Base-by-base conservation (phyloP, 768 basidiomycete species). In the Phlebiopsis flavidoalba region DNA sequence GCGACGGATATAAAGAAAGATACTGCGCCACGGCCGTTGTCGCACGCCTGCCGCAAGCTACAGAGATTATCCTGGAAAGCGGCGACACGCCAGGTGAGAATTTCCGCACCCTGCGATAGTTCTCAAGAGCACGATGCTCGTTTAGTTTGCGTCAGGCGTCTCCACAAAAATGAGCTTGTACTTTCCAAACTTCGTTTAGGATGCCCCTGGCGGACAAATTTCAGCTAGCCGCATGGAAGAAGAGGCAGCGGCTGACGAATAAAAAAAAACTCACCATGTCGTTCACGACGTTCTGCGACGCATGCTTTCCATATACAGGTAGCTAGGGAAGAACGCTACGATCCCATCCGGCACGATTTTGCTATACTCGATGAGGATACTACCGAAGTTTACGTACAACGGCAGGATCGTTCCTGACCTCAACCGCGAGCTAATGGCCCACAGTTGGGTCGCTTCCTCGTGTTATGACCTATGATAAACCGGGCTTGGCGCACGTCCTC, bases 281-380 rank as follows among this genome's bases (percentile, higher is more conserved):
- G 70, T 98, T 98, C 97, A 99, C n/a, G 97, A 97, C 1, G 95
- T 94, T n/a, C 26, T 31, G 26, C 26, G 26, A 11, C 98, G 97
- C 61, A 99, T 99, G 22, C 93, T 95, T 74, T 99, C 97, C 97
- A 99, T 99, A 74, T 99, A 99, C 14, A 99, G 85, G 76, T 99
- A 99, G 75, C 92, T 94, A 19, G 97, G 97, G 75, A 99, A 99
- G 81, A 99, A 99, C 4, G 95, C 95, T 19, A 98, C 97, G 63
- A 99, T 91, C 12, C 97, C 97, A 73, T 99, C 97, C 8, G 97
- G 97, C 1, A 99, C 95, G 57, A 92, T 93, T 72, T 95, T 95
- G 77, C 92, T 93, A 79, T 97, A 98, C 73, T 99, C 97, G 63
- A 98, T 86, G 43, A 99, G 85, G 73, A 99, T 97, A 70, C 91